Conservation (phyloP, 495 filamentous ascomycete genomes). For the Penicillium pancosmium region DNA sequence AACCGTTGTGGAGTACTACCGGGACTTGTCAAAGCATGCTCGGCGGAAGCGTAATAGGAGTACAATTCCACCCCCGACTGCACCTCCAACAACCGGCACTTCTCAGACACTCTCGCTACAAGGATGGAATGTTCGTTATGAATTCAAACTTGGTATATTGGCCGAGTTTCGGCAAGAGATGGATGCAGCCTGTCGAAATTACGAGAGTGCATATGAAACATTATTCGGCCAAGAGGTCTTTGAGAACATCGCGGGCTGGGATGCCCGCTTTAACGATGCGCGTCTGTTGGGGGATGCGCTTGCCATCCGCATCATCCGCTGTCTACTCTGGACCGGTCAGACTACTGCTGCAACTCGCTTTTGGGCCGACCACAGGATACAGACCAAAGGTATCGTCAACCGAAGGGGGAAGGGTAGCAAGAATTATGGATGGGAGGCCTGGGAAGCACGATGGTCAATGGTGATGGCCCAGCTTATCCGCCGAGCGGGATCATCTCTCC, state of each 20-base stretch:
- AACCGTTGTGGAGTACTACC: constrained; percentile 76
- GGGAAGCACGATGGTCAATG: constrained; percentile 81
- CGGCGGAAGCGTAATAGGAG: constrained; percentile 80
- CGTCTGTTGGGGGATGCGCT: constrained; percentile 78
- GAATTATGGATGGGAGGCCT: constrained; percentile 86
- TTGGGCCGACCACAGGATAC: constrained; percentile 73
- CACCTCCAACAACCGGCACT: constrained; percentile 79
- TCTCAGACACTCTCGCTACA: constrained; percentile 80
- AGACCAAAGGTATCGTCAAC: constrained; percentile 73
- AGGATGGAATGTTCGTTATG: constrained; percentile 89
- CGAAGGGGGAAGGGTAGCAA: constrained; percentile 78
- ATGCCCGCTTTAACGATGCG: constrained; percentile 81
- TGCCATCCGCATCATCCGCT: constrained; percentile 77
- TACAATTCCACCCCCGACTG: constrained; percentile 75
- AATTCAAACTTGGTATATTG: constrained; percentile 88
- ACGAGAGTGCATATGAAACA: constrained; percentile 80
- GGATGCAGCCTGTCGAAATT: constrained; percentile 80
- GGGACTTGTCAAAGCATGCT: constrained; percentile 85
- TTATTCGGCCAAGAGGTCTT: constrained; percentile 80
- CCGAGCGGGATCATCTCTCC: constrained; percentile 51
- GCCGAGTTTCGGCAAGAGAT: constrained; percentile 90
- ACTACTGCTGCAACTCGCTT: constrained; percentile 72
- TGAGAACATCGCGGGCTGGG: constrained; percentile 85
- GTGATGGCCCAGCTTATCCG: constrained; percentile 81
- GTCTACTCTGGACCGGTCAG: constrained; percentile 73